Conservation (phyloP, 768 basidiomycete species). For the Suillus fuscotomentosus region DNA sequence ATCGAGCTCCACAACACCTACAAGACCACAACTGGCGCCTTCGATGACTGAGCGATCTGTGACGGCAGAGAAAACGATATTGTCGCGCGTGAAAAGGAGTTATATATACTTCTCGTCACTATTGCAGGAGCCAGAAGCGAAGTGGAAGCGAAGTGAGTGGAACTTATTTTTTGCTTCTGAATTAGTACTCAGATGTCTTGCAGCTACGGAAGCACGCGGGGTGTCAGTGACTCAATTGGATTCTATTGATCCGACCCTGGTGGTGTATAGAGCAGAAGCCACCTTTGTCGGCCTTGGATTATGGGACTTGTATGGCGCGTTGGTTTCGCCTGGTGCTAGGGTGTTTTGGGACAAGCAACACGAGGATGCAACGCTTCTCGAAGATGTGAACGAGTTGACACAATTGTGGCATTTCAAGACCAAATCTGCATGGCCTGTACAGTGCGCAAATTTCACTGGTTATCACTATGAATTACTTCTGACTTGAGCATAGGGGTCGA, state of each 20-base stretch:
- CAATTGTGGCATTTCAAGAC: conserved; percentile 94
- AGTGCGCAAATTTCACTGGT: conserved; percentile 50
- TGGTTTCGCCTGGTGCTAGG: conserved; percentile 83
- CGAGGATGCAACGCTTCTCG: conserved; percentile 82
- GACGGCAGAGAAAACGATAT: conserved; percentile 78
- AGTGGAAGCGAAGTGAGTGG: conserved; percentile 85
- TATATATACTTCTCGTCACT: conserved; percentile 99
- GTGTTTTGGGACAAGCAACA: conserved; percentile 87
- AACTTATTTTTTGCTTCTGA: conserved; percentile 10
- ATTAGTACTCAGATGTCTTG: conserved; percentile 11
- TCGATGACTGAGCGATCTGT: conserved; percentile 47
- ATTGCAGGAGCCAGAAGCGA: conserved; percentile 95
- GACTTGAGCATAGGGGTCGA: conserved; percentile 57
- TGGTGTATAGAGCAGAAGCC: conserved; percentile 95
- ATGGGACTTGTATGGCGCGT: conserved; percentile 90
- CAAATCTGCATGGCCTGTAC: conserved; percentile 91
- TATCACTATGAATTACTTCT: conserved; percentile 12
- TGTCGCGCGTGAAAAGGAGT: conserved; percentile 83
- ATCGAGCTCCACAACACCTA: conserved; percentile 35
- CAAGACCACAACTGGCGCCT: conserved; percentile 33
- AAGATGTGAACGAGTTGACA: conserved; percentile 87
- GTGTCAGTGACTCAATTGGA: conserved; percentile 95
- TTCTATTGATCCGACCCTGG: conserved; percentile 94
- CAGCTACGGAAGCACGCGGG: conserved; percentile 82
- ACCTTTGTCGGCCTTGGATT: conserved; percentile 94